Base-by-base conservation (phyloP, 2,329 filamentous ascomycete species). In the Leptographium flavum region DNA sequence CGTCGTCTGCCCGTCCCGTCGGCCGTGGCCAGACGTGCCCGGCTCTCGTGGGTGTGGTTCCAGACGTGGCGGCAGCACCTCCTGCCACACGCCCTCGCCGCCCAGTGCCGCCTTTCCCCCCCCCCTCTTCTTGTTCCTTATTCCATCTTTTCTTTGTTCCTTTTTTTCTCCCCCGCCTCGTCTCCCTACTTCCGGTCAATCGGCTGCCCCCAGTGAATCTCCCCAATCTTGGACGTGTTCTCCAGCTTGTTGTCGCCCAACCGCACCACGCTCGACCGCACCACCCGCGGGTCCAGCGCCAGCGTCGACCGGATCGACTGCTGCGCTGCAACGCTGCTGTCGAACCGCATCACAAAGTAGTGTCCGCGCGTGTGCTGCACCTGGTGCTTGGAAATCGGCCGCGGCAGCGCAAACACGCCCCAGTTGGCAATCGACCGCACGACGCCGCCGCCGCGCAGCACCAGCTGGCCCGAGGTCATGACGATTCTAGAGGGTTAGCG, bases 301-400 rank as follows among this genome's bases (percentile, higher is more conserved):
- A 98, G 71, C 17, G 84, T 90, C 49, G 73, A 73, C 50, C 81
- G 74, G 35, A 98, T 74, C 37, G 79, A 71, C 53, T 83, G 68
- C 64, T 96, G 90, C 8, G 84, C 81, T 42, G 69, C 63, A 8
- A 79, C 67, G 48, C 80, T 83, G 46, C 82, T 69, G 63, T 98
- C 92, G 71, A 94, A 98, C 56, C 92, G 85, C 83, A 98, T 85
- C 58, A 94, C 83, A 64, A 98, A 98, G 73, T 98, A 94, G 69
- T 96, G 88, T 45, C 92, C 92, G 54, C 79, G 75, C 52, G 76
- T 76, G 73, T 96, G 83, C 53, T 79, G 79, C 55, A 83, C 79
- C 66, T 95, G 87, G 64, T 93, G 81, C 59, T 82, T 81, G 50
- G 79, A 81, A 48, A 81, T 73, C 50, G 86, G 78, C 54, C 80